phyloP scores from a whole-genome alignment of 768 basidiomycete genomes.

The Suillus bovinus region DNA sequence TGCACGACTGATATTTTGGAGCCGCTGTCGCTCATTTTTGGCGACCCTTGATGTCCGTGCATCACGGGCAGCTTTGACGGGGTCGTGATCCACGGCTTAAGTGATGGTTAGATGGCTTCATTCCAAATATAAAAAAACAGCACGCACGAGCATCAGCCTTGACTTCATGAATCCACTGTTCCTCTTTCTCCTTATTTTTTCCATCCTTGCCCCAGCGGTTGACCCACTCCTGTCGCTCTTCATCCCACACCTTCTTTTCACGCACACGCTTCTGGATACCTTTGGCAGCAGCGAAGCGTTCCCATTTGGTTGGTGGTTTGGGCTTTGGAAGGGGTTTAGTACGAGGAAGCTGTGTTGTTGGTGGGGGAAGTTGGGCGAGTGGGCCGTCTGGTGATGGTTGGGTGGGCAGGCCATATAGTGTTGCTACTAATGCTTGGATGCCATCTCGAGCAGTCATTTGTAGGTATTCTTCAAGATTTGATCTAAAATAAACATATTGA shows the following conservation, averaged over 20 bases:
- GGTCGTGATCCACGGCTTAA: conserved; percentile 78
- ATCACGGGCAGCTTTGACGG: conserved; percentile 70
- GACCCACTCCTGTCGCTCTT: conserved; percentile 92
- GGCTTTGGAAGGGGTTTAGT: conserved; percentile 92
- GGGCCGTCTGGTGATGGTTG: conserved; percentile 77
- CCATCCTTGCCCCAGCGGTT: conserved; percentile 87
- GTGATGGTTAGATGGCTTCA: neutral
- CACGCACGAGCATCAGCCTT: conserved; percentile 79
- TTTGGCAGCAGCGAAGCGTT: conserved; percentile 90
- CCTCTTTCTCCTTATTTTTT: conserved; percentile 85
- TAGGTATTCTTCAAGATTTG: conserved; percentile 80
- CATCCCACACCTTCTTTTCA: conserved; percentile 89
- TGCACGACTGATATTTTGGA: conserved; percentile 70
- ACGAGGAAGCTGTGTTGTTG: conserved; percentile 78
- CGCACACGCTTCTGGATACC: conserved; percentile 82
- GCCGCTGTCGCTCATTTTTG: conserved; percentile 81
- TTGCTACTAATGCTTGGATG: conserved; percentile 74
- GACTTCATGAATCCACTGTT: conserved; percentile 92
- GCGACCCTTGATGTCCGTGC: conserved; percentile 78
- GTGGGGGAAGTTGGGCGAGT: conserved; percentile 76
- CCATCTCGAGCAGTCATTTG: conserved; percentile 77
- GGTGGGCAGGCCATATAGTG: conserved; percentile 84
- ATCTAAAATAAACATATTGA: conserved; percentile 40
- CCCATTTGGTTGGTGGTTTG: conserved; percentile 95
- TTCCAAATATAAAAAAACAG: neutral